Evolutionary conservation across 2,329 filamentous ascomycete genomes (phyloP).

Genomic region (Trichophyton simii): DNA sequence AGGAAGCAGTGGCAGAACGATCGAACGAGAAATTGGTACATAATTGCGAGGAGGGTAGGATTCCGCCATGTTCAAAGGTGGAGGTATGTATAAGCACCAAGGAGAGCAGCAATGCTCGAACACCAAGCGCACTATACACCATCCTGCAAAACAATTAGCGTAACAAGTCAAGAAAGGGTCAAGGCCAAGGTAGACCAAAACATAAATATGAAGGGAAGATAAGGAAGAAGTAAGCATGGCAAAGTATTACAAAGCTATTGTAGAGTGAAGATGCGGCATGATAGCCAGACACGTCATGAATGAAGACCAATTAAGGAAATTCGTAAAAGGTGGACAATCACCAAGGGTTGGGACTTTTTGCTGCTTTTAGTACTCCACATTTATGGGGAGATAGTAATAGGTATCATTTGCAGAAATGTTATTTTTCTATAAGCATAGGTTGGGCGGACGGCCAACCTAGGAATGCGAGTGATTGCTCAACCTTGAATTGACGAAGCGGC

Average conservation of each 20-base stretch:
- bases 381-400: not conserved
- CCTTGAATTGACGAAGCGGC: conserved; percentile 28
- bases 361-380: not conserved
- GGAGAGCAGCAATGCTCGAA: not conserved
- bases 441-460: not conserved
- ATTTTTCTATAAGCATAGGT: not conserved
- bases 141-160: not conserved
- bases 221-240: not conserved
- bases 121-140: not conserved
- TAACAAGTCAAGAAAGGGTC: not conserved
- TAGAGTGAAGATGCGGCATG: not conserved
- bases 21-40: not conserved
- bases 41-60: not conserved
- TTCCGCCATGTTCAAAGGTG: not conserved
- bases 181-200: not conserved
- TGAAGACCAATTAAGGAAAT: conserved; percentile 4
- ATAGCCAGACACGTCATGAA: conserved; percentile 1
- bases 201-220: not conserved
- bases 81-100: not conserved
- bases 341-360: not conserved
- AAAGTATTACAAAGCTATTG: conserved; percentile 2
- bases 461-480: conserved; percentile 12
- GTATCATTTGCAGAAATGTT: not conserved
- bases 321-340: conserved; percentile 3
- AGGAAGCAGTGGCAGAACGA: not conserved